Conservation (phyloP, 306 rosid genomes). For the Crataegus laevigata region DNA sequence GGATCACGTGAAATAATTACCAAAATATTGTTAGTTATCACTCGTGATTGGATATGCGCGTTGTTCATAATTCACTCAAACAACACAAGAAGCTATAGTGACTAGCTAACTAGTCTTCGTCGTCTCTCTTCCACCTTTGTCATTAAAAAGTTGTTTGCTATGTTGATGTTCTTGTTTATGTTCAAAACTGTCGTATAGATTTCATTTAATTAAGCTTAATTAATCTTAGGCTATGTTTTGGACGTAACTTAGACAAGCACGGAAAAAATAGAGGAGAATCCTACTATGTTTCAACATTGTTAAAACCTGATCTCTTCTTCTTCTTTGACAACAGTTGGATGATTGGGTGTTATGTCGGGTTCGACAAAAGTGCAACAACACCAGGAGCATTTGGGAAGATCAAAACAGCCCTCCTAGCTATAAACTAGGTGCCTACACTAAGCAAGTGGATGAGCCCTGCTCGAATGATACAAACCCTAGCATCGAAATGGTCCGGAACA, state of each 20-base stretch:
- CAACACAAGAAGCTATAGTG: background rate
- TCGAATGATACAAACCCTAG: constrained; percentile 17
- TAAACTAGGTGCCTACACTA: constrained; percentile 26
- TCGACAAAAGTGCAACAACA: constrained; percentile 29
- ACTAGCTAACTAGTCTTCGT: background rate
- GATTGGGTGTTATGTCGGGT: constrained; percentile 76
- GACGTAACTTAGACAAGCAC: too few relatives aligned
- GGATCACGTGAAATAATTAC: background rate
- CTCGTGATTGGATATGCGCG: too few relatives aligned
- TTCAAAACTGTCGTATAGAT: background rate
- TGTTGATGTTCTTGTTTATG: background rate
- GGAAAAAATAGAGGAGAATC: background rate
- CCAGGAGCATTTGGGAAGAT: constrained; percentile 37
- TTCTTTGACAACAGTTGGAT: constrained; percentile 37
- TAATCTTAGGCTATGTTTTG: too few relatives aligned
- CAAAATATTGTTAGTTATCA: background rate
- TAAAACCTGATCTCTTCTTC: background rate
- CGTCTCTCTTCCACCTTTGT: background rate
- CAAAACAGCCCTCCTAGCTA: constrained; percentile 20
- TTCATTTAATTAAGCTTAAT: background rate
- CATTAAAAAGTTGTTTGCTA: background rate
- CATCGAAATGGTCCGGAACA: constrained; percentile 31
- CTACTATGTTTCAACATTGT: background rate
- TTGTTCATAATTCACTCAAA: background rate
- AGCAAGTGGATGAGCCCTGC: constrained; percentile 18